phyloP scores from a whole-genome alignment of 805 yeast species.

The Groenewaldozyma tartarivorans region DNA sequence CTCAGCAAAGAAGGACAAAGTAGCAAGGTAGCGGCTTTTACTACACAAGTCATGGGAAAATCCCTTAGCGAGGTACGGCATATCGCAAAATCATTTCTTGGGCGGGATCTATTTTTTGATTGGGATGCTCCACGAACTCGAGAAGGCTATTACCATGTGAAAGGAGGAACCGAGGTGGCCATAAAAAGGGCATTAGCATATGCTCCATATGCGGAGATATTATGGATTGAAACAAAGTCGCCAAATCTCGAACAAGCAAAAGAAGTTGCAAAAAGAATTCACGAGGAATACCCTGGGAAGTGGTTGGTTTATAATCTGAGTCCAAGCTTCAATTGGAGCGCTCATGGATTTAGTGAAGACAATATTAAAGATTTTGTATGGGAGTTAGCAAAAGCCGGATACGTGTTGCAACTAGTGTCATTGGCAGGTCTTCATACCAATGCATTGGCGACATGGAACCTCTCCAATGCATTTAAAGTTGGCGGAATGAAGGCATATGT shows the following conservation, averaged over 20 bases:
- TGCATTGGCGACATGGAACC: slow-evolving; percentile 43
- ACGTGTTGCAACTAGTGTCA: slow-evolving; percentile 49
- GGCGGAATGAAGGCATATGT: slow-evolving; percentile 56
- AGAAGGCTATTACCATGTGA: slow-evolving; percentile 46
- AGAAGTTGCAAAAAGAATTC: slow-evolving; percentile 90
- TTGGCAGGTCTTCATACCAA: slow-evolving; percentile 50
- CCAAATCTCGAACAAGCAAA: slow-evolving; percentile 91
- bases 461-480: slow-evolving; percentile 37
- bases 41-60: slow-evolving; percentile 22
- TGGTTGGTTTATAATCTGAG: slow-evolving; percentile 97
- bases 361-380: slow-evolving; percentile 41
- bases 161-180: slow-evolving; percentile 44
- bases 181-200: slow-evolving; percentile 43
- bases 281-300: slow-evolving; percentile 70
- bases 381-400: slow-evolving; percentile 48
- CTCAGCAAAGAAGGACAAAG: slow-evolving; percentile 22
- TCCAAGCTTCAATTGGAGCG: slow-evolving; percentile 54
- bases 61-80: slow-evolving; percentile 23
- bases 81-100: slow-evolving; percentile 23
- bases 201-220: slow-evolving; percentile 71
- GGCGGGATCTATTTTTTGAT: slow-evolving; percentile 35
- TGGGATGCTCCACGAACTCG: slow-evolving; percentile 54
- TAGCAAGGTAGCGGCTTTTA: slow-evolving; percentile 24
- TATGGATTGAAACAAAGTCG: slow-evolving; percentile 97
- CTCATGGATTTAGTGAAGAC: slow-evolving; percentile 42